Conservation (phyloP, 208 protist genomes). For the Polymyxa betae region DNA sequence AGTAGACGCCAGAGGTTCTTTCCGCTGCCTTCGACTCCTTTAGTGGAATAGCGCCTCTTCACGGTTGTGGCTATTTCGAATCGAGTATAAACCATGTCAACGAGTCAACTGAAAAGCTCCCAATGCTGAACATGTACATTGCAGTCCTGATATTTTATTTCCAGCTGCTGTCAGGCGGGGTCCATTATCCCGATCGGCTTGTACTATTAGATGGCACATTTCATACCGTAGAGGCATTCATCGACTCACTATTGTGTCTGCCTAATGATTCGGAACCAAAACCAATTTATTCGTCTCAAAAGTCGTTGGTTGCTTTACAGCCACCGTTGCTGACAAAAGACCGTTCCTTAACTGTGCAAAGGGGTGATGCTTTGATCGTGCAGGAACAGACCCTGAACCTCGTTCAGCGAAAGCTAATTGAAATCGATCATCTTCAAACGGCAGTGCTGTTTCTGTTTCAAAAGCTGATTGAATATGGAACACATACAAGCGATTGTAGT, state of each 20-base stretch:
- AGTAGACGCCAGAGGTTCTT: neutral
- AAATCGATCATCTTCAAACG: conserved; percentile 29
- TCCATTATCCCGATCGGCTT: neutral
- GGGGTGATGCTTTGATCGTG: neutral
- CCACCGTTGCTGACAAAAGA: neutral
- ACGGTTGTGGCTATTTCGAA: neutral
- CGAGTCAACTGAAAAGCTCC: neutral
- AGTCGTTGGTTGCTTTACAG: neutral
- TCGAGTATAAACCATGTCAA: neutral
- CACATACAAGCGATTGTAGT: too few relatives aligned
- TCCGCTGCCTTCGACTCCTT: neutral
- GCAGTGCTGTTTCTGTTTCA: neutral
- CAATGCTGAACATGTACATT: neutral
- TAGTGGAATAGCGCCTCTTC: neutral
- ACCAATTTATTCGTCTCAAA: neutral
- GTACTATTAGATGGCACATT: neutral
- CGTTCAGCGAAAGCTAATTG: conserved; percentile 2
- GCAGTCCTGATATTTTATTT: neutral
- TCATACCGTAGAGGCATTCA: neutral
- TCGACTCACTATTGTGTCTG: neutral
- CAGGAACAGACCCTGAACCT: neutral
- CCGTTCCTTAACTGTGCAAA: neutral
- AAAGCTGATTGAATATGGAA: neutral
- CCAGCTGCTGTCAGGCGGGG: neutral
- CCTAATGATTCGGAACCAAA: neutral